Evolutionary conservation across 495 filamentous ascomycete species (phyloP).

Genomic region (Penicillium flavigenum): DNA sequence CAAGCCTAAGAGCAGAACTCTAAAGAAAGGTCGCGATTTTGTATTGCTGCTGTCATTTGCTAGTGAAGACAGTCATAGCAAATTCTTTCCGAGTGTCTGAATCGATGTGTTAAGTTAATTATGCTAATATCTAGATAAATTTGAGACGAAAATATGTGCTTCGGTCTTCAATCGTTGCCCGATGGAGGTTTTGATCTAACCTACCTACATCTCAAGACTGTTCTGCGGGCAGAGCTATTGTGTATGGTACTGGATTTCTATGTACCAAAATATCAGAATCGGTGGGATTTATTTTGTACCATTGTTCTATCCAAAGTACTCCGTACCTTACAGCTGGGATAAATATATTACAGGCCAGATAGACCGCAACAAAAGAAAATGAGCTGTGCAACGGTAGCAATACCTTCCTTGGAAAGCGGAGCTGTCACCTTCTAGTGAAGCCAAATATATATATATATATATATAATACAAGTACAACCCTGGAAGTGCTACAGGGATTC

Average conservation of each 20-base stretch:
- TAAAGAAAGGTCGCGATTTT: conserved; percentile 12
- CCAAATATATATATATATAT: neutral
- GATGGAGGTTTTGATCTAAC: neutral
- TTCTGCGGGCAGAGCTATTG: neutral
- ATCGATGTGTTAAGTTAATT: neutral
- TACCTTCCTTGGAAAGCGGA: neutral
- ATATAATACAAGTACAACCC: neutral
- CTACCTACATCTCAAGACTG: neutral
- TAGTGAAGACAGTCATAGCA: conserved; percentile 29
- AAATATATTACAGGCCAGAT: neutral
- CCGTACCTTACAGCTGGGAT: neutral
- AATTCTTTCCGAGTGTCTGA: conserved; percentile 11
- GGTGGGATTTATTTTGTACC: too few species aligned
- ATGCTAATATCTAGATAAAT: neutral
- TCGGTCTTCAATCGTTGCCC: too few species aligned
- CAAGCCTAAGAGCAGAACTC: neutral
- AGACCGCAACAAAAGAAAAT: neutral
- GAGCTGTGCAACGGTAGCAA: neutral
- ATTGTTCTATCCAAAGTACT: neutral
- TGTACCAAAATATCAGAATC: neutral
- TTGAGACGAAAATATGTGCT: neutral
- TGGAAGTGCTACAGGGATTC: neutral
- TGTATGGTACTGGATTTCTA: neutral
- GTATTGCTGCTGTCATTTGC: conserved; percentile 19
- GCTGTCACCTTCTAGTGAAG: neutral